phyloP scores from a whole-genome alignment of 1,139 yeast species.

The Torulaspora pretoriensis region DNA sequence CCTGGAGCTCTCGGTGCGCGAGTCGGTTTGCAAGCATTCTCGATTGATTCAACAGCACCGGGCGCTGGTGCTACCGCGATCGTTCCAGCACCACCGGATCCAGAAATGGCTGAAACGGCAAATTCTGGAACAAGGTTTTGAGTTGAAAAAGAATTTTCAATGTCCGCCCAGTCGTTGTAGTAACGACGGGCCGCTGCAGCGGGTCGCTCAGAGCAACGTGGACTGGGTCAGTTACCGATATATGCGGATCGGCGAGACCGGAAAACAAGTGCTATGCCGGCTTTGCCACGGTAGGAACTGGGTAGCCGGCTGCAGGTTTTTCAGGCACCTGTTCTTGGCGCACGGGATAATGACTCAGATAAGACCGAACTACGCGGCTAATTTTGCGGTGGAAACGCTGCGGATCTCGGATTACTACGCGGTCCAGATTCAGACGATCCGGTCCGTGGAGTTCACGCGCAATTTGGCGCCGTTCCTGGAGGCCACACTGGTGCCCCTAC shows the following conservation, averaged over 20 bases:
- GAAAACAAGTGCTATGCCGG: slow-evolving; percentile 19
- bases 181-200: neutral
- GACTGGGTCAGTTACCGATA: slow-evolving; percentile 18
- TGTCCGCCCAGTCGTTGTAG: slow-evolving; percentile 19
- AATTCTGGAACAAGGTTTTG: slow-evolving; percentile 14
- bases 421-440: slow-evolving; percentile 7
- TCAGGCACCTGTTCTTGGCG: slow-evolving; percentile 22
- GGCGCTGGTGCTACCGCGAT: slow-evolving; percentile 16
- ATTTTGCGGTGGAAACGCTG: neutral
- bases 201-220: neutral
- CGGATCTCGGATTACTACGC: slow-evolving; percentile 7
- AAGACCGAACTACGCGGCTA: neutral
- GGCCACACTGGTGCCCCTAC: slow-evolving; percentile 16
- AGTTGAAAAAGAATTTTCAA: slow-evolving; percentile 18
- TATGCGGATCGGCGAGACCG: slow-evolving; percentile 10
- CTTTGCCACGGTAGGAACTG: slow-evolving; percentile 25
- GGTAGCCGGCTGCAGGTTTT: slow-evolving; percentile 14
- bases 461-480: slow-evolving; percentile 10
- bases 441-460: slow-evolving; percentile 12
- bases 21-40: slow-evolving; percentile 12
- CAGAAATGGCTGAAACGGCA: slow-evolving; percentile 13
- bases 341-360: slow-evolving; percentile 23
- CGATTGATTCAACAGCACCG: neutral
- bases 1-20: slow-evolving; percentile 1
- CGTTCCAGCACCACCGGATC: slow-evolving; percentile 22